Conservation (phyloP, 352 stramenopile species). For the Phytophthora macrochlamydospora region DNA sequence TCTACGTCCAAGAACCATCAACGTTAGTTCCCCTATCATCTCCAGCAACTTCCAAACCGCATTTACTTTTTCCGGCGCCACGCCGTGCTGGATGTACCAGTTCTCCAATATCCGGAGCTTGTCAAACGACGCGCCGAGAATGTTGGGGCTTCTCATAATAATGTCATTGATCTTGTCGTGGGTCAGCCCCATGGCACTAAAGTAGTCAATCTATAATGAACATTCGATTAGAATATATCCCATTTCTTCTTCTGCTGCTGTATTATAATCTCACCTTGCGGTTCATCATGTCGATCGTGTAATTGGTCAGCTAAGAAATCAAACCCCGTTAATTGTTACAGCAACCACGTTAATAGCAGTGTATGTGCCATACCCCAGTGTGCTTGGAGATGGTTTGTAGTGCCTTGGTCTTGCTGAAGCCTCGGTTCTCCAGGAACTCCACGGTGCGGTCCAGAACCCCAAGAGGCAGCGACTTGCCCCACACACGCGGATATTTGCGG, state of each 20-base stretch:
- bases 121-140: conserved; percentile 41
- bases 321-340: conserved; percentile 2
- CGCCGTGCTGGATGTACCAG: conserved; percentile 49
- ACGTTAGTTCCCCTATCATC: not conserved
- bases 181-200: conserved; percentile 38
- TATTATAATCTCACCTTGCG: conserved; percentile 33
- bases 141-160: conserved; percentile 46
- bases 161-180: conserved; percentile 32
- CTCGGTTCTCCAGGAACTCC: conserved; percentile 36
- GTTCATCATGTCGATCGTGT: conserved; percentile 37
- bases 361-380: not conserved
- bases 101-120: conserved; percentile 29
- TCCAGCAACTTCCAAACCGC: not conserved
- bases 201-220: conserved; percentile 32
- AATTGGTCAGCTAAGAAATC: conserved; percentile 30
- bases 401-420: conserved; percentile 35
- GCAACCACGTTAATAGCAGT: not conserved
- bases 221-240: not conserved
- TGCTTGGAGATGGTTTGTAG: conserved; percentile 39
- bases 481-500: conserved; percentile 33
- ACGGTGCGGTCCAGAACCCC: conserved; percentile 33
- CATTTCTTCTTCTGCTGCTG: not conserved
- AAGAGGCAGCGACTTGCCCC: conserved; percentile 15
- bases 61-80: conserved; percentile 35
- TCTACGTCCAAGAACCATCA: conserved; percentile 19